These are phyloP conservation scores for Holtermanniella nyarrowii DNA, from an alignment of 768 basidiomycete species.

Conservation along the genomic window DNA sequence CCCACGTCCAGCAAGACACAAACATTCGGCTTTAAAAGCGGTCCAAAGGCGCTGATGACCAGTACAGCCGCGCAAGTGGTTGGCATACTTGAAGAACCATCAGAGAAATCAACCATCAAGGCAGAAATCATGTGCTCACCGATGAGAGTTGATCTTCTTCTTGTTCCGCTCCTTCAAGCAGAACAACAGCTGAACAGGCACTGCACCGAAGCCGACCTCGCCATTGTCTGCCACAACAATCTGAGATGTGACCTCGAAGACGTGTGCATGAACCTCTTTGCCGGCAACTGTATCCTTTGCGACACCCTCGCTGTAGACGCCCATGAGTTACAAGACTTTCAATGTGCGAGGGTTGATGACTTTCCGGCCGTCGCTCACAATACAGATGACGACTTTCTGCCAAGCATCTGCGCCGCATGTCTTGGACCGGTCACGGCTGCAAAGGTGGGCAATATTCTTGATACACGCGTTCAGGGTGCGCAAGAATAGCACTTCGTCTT, in stretches of 20 bases:
- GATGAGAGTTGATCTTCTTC: slow-evolving; percentile 38
- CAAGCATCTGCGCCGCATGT: slow-evolving; percentile 42
- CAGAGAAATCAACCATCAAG: too few species aligned
- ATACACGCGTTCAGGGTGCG: slow-evolving; percentile 35
- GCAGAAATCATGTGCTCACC: not conserved
- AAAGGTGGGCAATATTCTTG: slow-evolving; percentile 43
- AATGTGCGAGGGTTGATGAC: slow-evolving; percentile 51
- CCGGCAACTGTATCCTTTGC: slow-evolving; percentile 79
- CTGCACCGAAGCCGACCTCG: slow-evolving; percentile 49
- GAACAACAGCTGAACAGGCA: slow-evolving; percentile 48
- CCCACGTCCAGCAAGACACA: slow-evolving; percentile 39
- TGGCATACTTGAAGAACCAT: slow-evolving; percentile 34
- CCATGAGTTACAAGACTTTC: slow-evolving; percentile 71
- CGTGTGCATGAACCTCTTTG: slow-evolving; percentile 67
- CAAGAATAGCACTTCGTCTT: slow-evolving; percentile 29
- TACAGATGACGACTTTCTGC: slow-evolving; percentile 43
- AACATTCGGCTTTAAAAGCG: slow-evolving; percentile 36
- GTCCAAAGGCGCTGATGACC: slow-evolving; percentile 27
- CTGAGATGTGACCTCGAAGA: slow-evolving; percentile 55
- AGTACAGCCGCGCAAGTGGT: not conserved
- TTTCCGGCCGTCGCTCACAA: slow-evolving; percentile 42
- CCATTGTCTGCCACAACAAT: slow-evolving; percentile 69
- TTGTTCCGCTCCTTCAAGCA: slow-evolving; percentile 66
- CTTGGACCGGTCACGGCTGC: slow-evolving; percentile 35
- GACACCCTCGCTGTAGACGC: slow-evolving; percentile 49